Evolutionary conservation across 2,329 filamentous ascomycete genomes (phyloP).

Genomic region (Fusarium tuaranense): DNA sequence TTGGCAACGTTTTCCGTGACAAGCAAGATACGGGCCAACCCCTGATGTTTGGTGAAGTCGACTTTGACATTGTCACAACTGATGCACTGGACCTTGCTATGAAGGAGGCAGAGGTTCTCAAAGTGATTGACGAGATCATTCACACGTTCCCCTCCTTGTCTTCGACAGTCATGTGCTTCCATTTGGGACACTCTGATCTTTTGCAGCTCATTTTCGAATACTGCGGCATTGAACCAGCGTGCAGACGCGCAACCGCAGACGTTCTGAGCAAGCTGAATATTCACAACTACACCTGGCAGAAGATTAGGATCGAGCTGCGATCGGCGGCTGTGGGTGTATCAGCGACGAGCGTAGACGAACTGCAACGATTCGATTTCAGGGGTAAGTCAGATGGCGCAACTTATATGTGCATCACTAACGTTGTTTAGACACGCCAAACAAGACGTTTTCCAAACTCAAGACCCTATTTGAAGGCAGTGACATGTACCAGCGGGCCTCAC

Average conservation of each 20-base stretch:
- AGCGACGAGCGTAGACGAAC: slow-evolving; percentile 89
- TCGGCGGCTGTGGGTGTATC: slow-evolving; percentile 85
- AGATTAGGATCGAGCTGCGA: slow-evolving; percentile 83
- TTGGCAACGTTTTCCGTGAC: slow-evolving; percentile 89
- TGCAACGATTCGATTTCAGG: slow-evolving; percentile 91
- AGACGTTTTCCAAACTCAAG: slow-evolving; percentile 70
- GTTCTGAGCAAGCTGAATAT: slow-evolving; percentile 89
- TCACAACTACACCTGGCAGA: slow-evolving; percentile 82
- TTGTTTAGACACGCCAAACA: slow-evolving; percentile 62
- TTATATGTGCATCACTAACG: slow-evolving; percentile 27
- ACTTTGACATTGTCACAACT: slow-evolving; percentile 94
- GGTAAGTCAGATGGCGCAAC: slow-evolving; percentile 57
- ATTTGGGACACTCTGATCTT: slow-evolving; percentile 89
- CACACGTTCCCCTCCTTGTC: slow-evolving; percentile 81
- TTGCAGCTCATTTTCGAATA: slow-evolving; percentile 90
- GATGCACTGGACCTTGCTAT: slow-evolving; percentile 84
- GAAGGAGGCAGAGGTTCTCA: slow-evolving; percentile 94
- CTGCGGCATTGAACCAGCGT: slow-evolving; percentile 79
- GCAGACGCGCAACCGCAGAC: slow-evolving; percentile 81
- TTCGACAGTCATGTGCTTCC: slow-evolving; percentile 83
- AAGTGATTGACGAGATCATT: slow-evolving; percentile 92
- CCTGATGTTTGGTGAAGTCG: slow-evolving; percentile 85
- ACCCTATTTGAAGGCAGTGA: slow-evolving; percentile 71
- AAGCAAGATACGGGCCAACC: slow-evolving; percentile 84
- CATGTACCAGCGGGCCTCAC: slow-evolving; percentile 78